Base-by-base conservation (phyloP, 2,329 filamentous ascomycete genomes). In the Penicillium frequentans region DNA sequence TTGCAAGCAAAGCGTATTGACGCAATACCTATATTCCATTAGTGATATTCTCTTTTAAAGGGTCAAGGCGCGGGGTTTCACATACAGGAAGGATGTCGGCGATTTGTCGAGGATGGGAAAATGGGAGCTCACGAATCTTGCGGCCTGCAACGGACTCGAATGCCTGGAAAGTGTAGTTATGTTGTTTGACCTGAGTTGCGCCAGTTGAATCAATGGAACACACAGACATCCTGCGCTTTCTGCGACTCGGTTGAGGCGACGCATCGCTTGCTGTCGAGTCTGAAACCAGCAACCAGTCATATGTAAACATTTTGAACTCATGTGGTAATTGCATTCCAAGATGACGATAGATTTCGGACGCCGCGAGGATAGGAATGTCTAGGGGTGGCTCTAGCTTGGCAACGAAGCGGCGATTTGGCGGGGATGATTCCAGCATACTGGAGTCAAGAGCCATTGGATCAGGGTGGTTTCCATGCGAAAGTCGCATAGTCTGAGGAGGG, bases 41-140 rank as follows among this genome's bases (percentile, higher is more conserved):
- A 64, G 56, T 5, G 19, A 6, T 2, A 7, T 23, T 33, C 13
- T 13, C 11, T 3, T 42, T 26, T 1, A 33, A 19, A 27, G 13
- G 24, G 13, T 26, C 13, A 37, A 16, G 26, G 11, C 5, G 14
- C 21, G 8, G 19, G 27, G 31, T 8, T 16, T 48, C 27, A 64
- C 71, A 54, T 65, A 78, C 72, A 26, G 77, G 77, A 56, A 80
- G 63, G 31, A 76, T 72, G 49, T 77, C 74, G 29, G 75, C 72
- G 42, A 79, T 64, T 63, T 80, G 77, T 37, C 75, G 73, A 16
- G 77, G 77, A 64, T 80, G 77, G 11, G 72, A 75, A 51, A 80
- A 79, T 3, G 74, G 74, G 23, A 80, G 66, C 23, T 78, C 73
- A 52, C 65, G 71, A 37, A 79, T 69, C 16, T 72, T 76, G 35